Conservation (phyloP, 2,329 filamentous ascomycete species). For the Leptographium procerum region DNA sequence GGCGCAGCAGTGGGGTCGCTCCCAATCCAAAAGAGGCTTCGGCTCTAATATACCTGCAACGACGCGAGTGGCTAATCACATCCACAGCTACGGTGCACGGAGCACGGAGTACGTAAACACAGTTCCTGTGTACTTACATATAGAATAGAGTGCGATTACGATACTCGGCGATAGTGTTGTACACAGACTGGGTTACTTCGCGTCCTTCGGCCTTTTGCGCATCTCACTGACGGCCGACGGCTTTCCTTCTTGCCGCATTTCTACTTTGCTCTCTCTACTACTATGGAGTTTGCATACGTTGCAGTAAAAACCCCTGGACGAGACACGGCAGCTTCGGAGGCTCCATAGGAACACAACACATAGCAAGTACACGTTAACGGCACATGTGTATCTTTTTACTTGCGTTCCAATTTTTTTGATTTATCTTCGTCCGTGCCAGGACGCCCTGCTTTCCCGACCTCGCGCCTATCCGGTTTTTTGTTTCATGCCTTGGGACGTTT, state of each 20-base stretch:
- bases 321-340: neutral
- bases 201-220: neutral
- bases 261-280: neutral
- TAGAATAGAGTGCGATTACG: too few species aligned
- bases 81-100: neutral
- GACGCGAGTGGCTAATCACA: neutral
- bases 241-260: neutral
- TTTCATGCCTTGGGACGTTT: neutral
- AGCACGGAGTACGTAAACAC: too few species aligned
- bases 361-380: neutral
- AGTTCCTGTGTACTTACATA: too few species aligned
- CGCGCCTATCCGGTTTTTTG: neutral
- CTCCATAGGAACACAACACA: neutral
- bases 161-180: neutral
- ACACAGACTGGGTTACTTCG: neutral
- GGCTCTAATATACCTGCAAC: neutral
- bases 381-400: too few species aligned
- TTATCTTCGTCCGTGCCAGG: slow-evolving; percentile 1
- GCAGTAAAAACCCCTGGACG: neutral
- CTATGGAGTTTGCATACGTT: neutral
- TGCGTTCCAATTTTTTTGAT: neutral
- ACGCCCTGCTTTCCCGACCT: neutral
- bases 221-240: neutral
- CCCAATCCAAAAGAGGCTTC: neutral
- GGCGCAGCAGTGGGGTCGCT: neutral